Conservation (phyloP, 805 yeast genomes). For the Barnettozyma populi region DNA sequence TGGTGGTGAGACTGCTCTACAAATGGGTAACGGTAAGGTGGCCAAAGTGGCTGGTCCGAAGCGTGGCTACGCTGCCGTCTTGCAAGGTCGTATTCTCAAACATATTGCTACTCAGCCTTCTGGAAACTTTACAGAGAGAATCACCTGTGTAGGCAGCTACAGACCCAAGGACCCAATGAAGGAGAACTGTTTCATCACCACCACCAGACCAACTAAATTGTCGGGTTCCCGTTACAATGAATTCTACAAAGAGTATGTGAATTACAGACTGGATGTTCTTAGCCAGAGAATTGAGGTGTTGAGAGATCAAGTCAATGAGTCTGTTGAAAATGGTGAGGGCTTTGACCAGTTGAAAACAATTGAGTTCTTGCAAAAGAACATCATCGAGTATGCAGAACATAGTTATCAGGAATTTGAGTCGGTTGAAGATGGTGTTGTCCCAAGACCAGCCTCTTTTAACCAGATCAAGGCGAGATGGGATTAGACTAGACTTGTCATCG, state of each 20-base stretch:
- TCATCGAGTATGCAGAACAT: constrained; percentile 26
- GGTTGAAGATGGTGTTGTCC: constrained; percentile 26
- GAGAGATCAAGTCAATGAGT: constrained; percentile 21
- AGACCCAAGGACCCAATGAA: constrained; percentile 34
- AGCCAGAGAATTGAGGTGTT: constrained; percentile 28
- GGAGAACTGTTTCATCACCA: constrained; percentile 37
- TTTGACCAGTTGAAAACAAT: constrained; percentile 35
- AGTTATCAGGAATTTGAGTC: constrained; percentile 33
- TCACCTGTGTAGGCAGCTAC: constrained; percentile 37
- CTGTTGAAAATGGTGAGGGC: constrained; percentile 21
- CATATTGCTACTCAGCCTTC: constrained; percentile 44
- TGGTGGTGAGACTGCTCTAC: constrained; percentile 56
- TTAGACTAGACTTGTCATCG: not conserved
- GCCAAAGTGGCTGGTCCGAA: constrained; percentile 35
- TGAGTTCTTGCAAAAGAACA: constrained; percentile 25
- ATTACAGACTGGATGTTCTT: constrained; percentile 33
- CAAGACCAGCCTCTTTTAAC: constrained; percentile 21
- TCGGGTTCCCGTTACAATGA: constrained; percentile 33
- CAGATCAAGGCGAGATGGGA: constrained; percentile 5
- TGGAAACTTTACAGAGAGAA: constrained; percentile 33
- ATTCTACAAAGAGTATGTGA: constrained; percentile 36
- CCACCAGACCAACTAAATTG: constrained; percentile 36
- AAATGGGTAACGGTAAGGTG: constrained; percentile 27
- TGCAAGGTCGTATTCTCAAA: constrained; percentile 41
- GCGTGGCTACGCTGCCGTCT: constrained; percentile 40